These are phyloP conservation scores for Arthrobotrys pseudoclavata DNA, from an alignment of 2,329 filamentous ascomycete species.

Conservation along the genomic window DNA sequence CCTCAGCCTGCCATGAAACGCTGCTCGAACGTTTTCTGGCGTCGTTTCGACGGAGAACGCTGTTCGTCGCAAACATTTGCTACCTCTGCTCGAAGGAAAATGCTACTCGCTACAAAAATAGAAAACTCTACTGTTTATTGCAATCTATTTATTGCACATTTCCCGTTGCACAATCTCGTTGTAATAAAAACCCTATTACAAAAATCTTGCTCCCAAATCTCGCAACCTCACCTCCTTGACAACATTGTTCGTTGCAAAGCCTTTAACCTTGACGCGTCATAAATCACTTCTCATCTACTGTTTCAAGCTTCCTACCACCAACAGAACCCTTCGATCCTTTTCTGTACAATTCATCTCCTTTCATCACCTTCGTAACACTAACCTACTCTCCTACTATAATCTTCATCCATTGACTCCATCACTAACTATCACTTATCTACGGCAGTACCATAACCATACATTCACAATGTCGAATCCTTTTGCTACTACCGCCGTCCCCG, in stretches of 20 bases:
- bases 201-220: neutral
- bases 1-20: neutral
- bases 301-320: neutral
- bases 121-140: neutral
- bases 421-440: neutral
- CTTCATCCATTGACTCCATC: neutral
- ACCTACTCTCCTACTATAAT: neutral
- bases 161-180: neutral
- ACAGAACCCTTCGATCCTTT: neutral
- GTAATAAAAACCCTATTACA: neutral
- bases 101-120: neutral
- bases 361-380: neutral
- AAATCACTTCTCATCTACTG: neutral
- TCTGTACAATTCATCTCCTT: neutral
- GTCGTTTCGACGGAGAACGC: neutral
- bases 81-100: neutral
- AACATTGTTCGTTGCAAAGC: too few species aligned
- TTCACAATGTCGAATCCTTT: neutral
- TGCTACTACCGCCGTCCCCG: neutral
- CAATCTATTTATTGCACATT: neutral
- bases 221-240: too few species aligned
- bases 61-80: constrained; percentile 2
- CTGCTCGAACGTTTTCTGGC: neutral
- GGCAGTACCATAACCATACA: neutral
- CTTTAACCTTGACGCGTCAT: neutral